Conservation (phyloP, 2,329 filamentous ascomycete species). For the Colletotrichum sp. region DNA sequence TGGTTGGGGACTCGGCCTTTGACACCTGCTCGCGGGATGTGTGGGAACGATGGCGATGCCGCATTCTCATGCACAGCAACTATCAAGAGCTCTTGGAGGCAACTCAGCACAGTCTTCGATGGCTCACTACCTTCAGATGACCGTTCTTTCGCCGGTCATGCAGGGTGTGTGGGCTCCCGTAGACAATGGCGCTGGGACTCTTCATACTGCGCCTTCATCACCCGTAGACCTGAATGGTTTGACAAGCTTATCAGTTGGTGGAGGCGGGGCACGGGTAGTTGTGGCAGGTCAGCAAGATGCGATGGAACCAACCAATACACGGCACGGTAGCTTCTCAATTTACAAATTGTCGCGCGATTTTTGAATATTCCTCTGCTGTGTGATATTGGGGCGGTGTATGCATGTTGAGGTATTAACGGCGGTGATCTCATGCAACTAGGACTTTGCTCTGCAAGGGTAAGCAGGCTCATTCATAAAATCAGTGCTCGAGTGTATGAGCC, state of each 20-base stretch:
- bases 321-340: constrained; percentile 20
- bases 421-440: neutral
- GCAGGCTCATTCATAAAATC: neutral
- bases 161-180: neutral
- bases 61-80: neutral
- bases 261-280: constrained; percentile 19
- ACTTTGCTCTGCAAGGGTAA: neutral
- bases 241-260: constrained; percentile 5
- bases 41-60: neutral
- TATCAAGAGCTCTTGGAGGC: neutral
- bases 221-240: neutral
- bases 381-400: neutral
- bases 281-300: neutral
- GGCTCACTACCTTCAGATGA: neutral
- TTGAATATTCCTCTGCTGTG: too few relatives aligned
- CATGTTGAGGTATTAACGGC: neutral
- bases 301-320: constrained; percentile 4
- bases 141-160: neutral
- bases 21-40: neutral
- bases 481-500: neutral
- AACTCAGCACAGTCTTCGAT: neutral
- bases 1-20: constrained; percentile 5
- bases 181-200: constrained; percentile 1
- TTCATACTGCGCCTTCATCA: constrained; percentile 18
- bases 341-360: constrained; percentile 3